Conservation (phyloP, 73 alveolate genomes). For the Paramecium primaurelia region DNA sequence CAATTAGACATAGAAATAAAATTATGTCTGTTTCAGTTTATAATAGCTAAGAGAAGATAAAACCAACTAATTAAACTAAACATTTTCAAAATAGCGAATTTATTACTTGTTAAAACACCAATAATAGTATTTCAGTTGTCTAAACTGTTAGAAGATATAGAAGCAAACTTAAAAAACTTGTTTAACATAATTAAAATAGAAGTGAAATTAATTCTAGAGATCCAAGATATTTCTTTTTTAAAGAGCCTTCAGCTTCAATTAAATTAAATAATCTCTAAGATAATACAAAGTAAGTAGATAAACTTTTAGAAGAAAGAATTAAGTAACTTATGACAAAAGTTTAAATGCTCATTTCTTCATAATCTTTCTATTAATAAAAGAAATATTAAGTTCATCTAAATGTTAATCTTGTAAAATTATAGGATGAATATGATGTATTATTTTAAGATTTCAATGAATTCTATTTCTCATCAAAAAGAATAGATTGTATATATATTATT, state of each 20-base stretch:
- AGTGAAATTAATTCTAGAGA: slow-evolving; percentile 11
- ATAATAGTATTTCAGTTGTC: neutral
- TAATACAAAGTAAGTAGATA: neutral
- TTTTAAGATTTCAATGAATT: neutral
- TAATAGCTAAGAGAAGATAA: neutral
- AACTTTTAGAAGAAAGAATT: neutral
- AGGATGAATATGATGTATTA: neutral
- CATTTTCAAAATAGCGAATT: neutral
- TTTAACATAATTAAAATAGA: neutral
- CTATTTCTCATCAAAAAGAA: neutral
- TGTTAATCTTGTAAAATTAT: neutral
- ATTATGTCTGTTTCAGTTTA: neutral
- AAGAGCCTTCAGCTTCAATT: neutral
- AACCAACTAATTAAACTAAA: neutral
- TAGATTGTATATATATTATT: neutral
- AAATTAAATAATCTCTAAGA: neutral
- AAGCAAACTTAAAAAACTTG: neutral
- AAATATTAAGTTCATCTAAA: neutral
- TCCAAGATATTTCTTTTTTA: neutral
- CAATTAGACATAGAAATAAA: neutral
- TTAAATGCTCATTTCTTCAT: neutral
- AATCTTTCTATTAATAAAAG: neutral
- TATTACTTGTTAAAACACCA: neutral
- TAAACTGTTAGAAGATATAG: slow-evolving; percentile 19
- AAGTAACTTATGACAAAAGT: neutral